Percentiles rank a stretch among this genome's conserved stretches.
These are phyloP conservation scores for Ceratocystis albifundus DNA, from an alignment of 2,329 filamentous ascomycete genomes.

Conservation along the genomic window DNA sequence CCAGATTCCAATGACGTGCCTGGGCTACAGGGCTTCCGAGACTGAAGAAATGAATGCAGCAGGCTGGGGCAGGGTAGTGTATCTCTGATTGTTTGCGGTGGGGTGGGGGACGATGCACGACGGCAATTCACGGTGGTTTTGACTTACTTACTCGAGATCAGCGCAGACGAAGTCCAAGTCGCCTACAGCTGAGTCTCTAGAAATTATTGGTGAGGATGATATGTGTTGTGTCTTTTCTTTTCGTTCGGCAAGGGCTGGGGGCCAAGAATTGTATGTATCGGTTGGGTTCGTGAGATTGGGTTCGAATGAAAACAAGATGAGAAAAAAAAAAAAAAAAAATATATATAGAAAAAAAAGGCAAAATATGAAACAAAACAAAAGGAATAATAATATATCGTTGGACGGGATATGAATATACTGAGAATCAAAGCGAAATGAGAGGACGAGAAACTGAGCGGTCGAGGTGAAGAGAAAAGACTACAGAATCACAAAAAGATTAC, in stretches of 20 bases:
- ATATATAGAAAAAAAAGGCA: background rate
- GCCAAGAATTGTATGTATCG: background rate
- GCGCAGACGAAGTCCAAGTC: constrained; percentile 48
- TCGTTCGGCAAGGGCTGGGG: background rate
- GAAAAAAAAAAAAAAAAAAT: constrained; percentile 1
- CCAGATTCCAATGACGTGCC: background rate
- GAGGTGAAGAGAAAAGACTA: background rate
- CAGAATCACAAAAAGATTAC: constrained; percentile 6
- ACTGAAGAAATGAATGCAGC: background rate
- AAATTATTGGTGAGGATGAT: background rate
- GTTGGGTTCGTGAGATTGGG: constrained; percentile 3
- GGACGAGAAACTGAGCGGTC: constrained; percentile 6
- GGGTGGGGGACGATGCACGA: background rate
- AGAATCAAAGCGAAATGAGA: constrained; percentile 6
- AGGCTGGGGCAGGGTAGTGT: background rate
- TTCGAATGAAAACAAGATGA: background rate
- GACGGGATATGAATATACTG: background rate
- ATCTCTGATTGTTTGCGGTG: background rate
- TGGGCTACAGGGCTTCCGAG: background rate
- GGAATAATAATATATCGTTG: background rate
- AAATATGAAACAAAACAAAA: constrained; percentile 15
- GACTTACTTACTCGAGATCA: constrained; percentile 46
- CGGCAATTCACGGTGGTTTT: no score
- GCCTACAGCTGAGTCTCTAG: constrained; percentile 49
- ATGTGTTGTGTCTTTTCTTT: background rate